Evolutionary conservation across 768 basidiomycete species (phyloP), one percentile per base, ranked within the genome.

Genomic region (Leccinum longicurvipes): DNA sequence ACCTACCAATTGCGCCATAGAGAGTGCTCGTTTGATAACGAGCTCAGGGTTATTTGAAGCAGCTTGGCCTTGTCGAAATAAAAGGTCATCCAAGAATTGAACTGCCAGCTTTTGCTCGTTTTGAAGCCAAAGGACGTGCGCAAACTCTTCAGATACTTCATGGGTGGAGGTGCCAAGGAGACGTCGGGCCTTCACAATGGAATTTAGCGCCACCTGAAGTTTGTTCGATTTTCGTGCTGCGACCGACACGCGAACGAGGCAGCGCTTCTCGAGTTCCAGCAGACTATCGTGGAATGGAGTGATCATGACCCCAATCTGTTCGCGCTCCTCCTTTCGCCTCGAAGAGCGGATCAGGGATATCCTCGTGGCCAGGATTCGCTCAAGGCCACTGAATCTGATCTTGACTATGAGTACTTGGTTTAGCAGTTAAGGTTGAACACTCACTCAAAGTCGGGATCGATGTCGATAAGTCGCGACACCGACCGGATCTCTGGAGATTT

Each of bases 121-220:
- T 57, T 91, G 87, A 10, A 82, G 71, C 93, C 96, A 98, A 7
- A 98, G 78, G 17, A 98, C 93, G 56, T 86, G 83, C 15, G 96
- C 88, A 62, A 92, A 93, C 67, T 97, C 95, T 63, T 86, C 79
- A 0, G 85, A 82, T 23, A 89, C 82, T 27, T 80, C 76, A n/a
- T 74, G 74, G 4, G 82, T 76, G 0, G 79, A 67, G 1, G 53
- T 60, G 2, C 58, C 65, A 56, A 83, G 83, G 5, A 94, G 72
- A 34, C 73, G 76, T 65, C 89, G 87, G 1, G 93, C 91, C 25
- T 83, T 81, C 28, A 91, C 77, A 34, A 95, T 77, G 5, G 94
- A 85, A 64, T 96, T 98, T 25, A 97, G 72, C 0, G 96, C 91
- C 32, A 93, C 81, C 64, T 97, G 94, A 15, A 82, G 70, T 48